Percentiles rank a stretch among this genome's conserved stretches.
These are phyloP conservation scores for Crucihimalaya himalaica DNA, from an alignment of 345 rosid species.

Conservation along the genomic window DNA sequence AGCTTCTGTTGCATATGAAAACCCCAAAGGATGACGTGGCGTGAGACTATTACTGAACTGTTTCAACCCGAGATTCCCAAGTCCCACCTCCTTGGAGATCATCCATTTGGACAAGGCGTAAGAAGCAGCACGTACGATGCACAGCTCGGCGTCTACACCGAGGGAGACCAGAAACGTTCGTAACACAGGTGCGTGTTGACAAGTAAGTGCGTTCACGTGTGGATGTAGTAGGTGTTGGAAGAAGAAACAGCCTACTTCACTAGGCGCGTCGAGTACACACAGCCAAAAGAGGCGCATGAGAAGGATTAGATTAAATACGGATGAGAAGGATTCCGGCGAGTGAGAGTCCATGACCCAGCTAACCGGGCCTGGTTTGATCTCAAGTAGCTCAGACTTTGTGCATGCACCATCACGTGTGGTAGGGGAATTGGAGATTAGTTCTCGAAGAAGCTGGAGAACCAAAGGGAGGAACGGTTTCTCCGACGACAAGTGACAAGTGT, in stretches of 20 bases:
- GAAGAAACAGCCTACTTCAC: constrained; percentile 73
- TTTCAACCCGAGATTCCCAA: constrained; percentile 52
- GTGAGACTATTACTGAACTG: constrained; percentile 29
- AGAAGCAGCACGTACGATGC: constrained; percentile 72
- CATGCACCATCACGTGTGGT: constrained; percentile 45
- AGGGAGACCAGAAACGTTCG: constrained; percentile 59
- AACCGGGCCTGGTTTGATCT: constrained; percentile 64
- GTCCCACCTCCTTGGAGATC: constrained; percentile 65
- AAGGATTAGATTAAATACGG: constrained; percentile 65
- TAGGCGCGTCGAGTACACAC: constrained; percentile 65
- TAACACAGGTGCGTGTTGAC: constrained; percentile 54
- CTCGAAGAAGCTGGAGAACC: constrained; percentile 72
- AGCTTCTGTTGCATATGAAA: constrained; percentile 72
- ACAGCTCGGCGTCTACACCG: constrained; percentile 73
- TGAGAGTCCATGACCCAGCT: constrained; percentile 85
- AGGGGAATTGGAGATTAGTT: constrained; percentile 64
- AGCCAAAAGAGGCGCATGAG: constrained; percentile 77
- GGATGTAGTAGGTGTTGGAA: constrained; percentile 63
- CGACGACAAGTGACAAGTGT: constrained; percentile 59
- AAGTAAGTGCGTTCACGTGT: constrained; percentile 49
- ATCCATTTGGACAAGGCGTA: constrained; percentile 82
- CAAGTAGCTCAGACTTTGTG: constrained; percentile 61
- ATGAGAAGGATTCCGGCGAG: constrained; percentile 72
- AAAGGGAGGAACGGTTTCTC: constrained; percentile 79
- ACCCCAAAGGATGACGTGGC: constrained; percentile 46